These are phyloP conservation scores for Uronychia binucleata DNA, from an alignment of 73 alveolate species.

Conservation along the genomic window DNA sequence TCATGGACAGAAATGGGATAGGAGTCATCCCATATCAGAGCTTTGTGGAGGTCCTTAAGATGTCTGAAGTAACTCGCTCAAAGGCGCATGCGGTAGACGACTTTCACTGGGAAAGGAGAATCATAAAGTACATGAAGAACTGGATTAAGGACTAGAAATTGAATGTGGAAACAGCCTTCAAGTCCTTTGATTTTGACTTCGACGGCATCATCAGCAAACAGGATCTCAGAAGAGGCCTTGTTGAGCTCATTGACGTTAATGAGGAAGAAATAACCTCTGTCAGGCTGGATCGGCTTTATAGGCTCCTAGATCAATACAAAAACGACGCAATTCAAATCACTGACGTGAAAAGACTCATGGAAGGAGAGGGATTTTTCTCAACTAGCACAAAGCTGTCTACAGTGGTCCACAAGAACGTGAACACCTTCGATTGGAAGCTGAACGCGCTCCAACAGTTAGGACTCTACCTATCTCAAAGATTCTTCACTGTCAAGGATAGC, in stretches of 20 bases:
- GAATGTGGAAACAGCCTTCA: conserved; percentile 83
- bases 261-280: conserved; percentile 68
- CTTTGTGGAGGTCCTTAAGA: conserved; percentile 63
- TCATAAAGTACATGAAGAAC: conserved; percentile 63
- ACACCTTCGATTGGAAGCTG: conserved; percentile 82
- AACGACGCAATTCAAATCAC: conserved; percentile 69
- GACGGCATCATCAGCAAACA: conserved; percentile 78
- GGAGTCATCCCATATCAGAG: conserved; percentile 82
- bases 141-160: conserved; percentile 76
- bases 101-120: conserved; percentile 87
- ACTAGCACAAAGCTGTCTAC: background rate
- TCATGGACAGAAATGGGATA: conserved; percentile 78
- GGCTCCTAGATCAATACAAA: conserved; percentile 78
- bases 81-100: conserved; percentile 54
- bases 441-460: conserved; percentile 82
- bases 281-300: conserved; percentile 82
- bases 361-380: conserved; percentile 51
- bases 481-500: conserved; percentile 52
- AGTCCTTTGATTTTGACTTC: conserved; percentile 85
- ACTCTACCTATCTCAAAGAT: conserved; percentile 59
- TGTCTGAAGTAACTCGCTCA: conserved; percentile 29
- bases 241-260: conserved; percentile 65
- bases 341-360: conserved; percentile 79
- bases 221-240: conserved; percentile 73
- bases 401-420: conserved; percentile 48